Evolutionary conservation across 2,329 filamentous ascomycete genomes (phyloP), one percentile per base, ranked within the genome.

Genomic region (Cephalotrichum gorgonifer): DNA sequence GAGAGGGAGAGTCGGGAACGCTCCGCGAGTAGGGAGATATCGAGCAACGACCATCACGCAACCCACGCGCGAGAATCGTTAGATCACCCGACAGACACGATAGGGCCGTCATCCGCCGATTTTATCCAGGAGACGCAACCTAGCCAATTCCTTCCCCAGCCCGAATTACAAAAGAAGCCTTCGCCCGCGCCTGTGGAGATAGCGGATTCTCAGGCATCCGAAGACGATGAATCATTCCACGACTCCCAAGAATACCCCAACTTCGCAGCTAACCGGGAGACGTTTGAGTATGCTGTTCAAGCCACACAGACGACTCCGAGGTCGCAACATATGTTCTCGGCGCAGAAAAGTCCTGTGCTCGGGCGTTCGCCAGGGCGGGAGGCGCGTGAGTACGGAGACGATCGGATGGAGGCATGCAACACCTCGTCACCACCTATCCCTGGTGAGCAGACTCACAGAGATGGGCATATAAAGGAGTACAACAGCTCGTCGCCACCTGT

Each of bases 161-260:
- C 6, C 17, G 7, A n/a, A 11, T 20, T 7, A 11, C 7, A 9
- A 11, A 17, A 20, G 17, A 39, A 20, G n/a, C 35, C 6, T 6
- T 39, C 17, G 2, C 17, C 11, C 20, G n/a, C 41, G 22, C 8
- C 14, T 25, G 11, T 30, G 33, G 46, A 43, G 38, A 48, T 48
- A 30, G 17, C 35, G 23, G 26, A 48, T 27, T 48, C 46, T 6
- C 46, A 48, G 20, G 26, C 20, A 14, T 48, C 38, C 35, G 20
- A 27, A 25, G 20, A 26, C 20, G n/a, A 22, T 17, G 41, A 31
- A 8, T 48, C 46, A 3, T 38, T 47, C 27, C 33, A 35, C 33
- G 45, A 47, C 45, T 41, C 46, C 6, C 26, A 31, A 14, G 9
- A 43, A 9, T 48, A 48, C 38, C 25, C 38, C 20, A 17, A 48